phyloP scores from a whole-genome alignment of 306 rosid genomes.

The Vicia sativa region DNA sequence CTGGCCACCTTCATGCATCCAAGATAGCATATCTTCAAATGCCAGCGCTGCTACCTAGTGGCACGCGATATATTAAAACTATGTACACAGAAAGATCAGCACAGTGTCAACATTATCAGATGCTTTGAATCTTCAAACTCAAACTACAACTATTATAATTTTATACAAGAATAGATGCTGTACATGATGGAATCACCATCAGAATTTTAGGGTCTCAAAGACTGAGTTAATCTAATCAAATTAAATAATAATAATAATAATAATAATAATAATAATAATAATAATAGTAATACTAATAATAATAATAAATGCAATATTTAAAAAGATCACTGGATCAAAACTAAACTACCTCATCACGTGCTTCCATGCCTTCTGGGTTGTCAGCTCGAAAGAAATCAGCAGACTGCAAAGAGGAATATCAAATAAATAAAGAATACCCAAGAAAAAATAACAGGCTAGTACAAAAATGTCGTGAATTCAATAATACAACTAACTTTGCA shows the following conservation, averaged over 20 bases:
- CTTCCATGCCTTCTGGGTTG: slow-evolving; percentile 95
- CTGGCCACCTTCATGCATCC: slow-evolving; percentile 99
- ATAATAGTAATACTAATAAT: no score
- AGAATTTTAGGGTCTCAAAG: slow-evolving; percentile 1
- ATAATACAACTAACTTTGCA: slow-evolving; percentile 11
- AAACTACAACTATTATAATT: no score
- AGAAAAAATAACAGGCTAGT: slow-evolving; percentile 31
- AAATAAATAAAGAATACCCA: slow-evolving; percentile 29
- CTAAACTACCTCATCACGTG: slow-evolving; percentile 91
- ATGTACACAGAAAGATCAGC: slow-evolving; percentile 70
- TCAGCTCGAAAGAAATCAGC: slow-evolving; percentile 98
- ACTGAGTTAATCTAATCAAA: slow-evolving; percentile 27
- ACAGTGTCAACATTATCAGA: slow-evolving; percentile 60
- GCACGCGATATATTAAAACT: slow-evolving; percentile 96
- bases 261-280: no score
- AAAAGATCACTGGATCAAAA: slow-evolving; percentile 35
- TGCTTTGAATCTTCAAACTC: no score
- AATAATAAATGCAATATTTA: background rate
- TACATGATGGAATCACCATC: background rate
- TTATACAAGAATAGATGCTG: no score
- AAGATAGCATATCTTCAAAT: slow-evolving; percentile 96
- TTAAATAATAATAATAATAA: slow-evolving; percentile 5
- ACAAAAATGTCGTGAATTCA: slow-evolving; percentile 35
- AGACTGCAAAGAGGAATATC: slow-evolving; percentile 58
- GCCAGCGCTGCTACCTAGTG: slow-evolving; percentile 99